Evolutionary conservation across 1,284 basidiomycete species (phyloP).

Genomic region (Gymnopus androsaceus): DNA sequence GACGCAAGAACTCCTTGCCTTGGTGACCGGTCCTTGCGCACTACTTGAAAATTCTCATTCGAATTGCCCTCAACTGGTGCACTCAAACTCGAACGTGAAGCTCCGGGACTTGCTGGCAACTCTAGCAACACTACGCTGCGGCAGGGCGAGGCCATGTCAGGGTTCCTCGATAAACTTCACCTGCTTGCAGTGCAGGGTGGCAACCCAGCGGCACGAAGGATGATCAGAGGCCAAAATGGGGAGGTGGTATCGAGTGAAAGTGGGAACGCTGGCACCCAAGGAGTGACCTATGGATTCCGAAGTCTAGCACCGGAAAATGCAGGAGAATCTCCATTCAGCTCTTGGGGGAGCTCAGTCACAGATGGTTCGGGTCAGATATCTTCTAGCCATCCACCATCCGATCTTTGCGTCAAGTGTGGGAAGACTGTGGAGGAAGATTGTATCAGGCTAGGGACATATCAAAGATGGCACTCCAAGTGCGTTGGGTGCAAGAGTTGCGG

Average conservation of each 20-base stretch:
- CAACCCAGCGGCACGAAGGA: constrained; percentile 73
- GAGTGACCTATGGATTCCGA: constrained; percentile 85
- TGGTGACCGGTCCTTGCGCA: constrained; percentile 98
- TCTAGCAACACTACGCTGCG: not conserved
- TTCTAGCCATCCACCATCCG: constrained; percentile 73
- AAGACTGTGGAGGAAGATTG: constrained; percentile 98
- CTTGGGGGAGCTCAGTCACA: not conserved
- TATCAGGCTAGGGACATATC: constrained; percentile 88
- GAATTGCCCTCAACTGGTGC: constrained; percentile 96
- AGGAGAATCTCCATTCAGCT: constrained; percentile 78
- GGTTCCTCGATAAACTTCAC: constrained; percentile 91
- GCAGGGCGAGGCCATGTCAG: constrained; percentile 77
- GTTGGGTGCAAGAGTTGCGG: constrained; percentile 83
- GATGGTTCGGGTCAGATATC: constrained; percentile 43
- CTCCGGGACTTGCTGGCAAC: constrained; percentile 4
- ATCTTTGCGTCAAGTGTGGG: constrained; percentile 88
- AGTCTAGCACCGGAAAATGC: constrained; percentile 87
- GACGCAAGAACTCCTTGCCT: constrained; percentile 96
- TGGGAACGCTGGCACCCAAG: constrained; percentile 72
- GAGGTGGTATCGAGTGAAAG: constrained; percentile 45
- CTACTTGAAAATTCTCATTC: constrained; percentile 98
- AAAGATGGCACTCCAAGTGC: constrained; percentile 95
- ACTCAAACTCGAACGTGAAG: constrained; percentile 90
- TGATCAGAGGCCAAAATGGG: constrained; percentile 69
- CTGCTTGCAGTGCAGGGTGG: constrained; percentile 87